Percentiles rank a stretch among this genome's conserved stretches.
Conservation (phyloP, 208 protist species). For the Wallacemonas sp. region DNA sequence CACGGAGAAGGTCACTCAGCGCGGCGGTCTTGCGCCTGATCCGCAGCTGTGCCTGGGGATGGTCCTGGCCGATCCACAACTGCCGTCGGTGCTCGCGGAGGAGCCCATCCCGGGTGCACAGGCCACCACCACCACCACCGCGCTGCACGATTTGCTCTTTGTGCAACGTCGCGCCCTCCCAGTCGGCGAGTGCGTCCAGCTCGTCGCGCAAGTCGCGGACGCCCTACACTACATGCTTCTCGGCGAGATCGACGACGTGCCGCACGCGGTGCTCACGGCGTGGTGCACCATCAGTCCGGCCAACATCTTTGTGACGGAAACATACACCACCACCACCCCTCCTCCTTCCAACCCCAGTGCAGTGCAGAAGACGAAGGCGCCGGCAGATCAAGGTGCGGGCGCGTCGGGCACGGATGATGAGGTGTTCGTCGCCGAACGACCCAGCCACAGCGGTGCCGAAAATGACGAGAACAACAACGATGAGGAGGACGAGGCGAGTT, state of each 20-base stretch:
- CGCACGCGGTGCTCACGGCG: constrained; percentile 30
- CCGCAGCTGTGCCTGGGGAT: constrained; percentile 6
- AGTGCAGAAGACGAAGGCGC: background rate
- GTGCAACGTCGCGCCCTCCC: constrained; percentile 37
- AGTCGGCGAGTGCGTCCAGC: constrained; percentile 38
- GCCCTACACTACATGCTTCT: constrained; percentile 73
- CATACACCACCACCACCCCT: background rate
- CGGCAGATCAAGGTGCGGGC: background rate
- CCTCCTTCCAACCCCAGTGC: too few species aligned
- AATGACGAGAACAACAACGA: background rate
- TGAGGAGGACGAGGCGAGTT: background rate
- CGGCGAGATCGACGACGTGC: constrained; percentile 44
- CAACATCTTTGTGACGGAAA: constrained; percentile 46
- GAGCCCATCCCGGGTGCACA: background rate
- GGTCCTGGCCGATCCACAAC: constrained; percentile 7
- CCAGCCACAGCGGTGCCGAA: constrained; percentile 2
- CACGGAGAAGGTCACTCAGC: constrained; percentile 69
- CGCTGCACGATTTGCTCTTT: constrained; percentile 54
- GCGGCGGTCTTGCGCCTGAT: too few species aligned
- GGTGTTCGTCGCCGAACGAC: constrained; percentile 5
- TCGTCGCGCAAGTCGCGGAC: constrained; percentile 58
- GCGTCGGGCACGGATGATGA: background rate
- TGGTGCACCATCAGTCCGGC: constrained; percentile 61
- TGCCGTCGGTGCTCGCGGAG: constrained; percentile 3
- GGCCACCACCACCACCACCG: background rate